Conservation (phyloP, 2,329 filamentous ascomycete genomes). For the Parascedosporium putredinis region DNA sequence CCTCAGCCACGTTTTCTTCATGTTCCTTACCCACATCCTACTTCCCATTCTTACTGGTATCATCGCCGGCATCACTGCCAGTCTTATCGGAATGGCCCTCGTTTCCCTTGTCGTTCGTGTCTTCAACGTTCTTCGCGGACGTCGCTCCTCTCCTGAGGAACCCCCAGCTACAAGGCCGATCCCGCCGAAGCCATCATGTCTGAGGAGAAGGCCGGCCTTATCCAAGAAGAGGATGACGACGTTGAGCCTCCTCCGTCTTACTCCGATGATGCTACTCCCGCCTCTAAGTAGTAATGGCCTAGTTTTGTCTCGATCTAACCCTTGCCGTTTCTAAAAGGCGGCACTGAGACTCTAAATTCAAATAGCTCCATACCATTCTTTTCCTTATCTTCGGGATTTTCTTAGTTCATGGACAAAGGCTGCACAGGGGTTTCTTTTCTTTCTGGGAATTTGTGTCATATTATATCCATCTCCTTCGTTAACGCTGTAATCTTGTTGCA, state of each 20-base stretch:
- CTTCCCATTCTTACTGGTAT: constrained; percentile 61
- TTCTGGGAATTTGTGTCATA: too few relatives aligned
- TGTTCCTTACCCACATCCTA: constrained; percentile 51
- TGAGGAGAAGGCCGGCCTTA: constrained; percentile 41
- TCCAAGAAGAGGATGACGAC: constrained; percentile 26
- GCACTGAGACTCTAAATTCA: too few relatives aligned
- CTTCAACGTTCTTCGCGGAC: constrained; percentile 21
- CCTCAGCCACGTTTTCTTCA: constrained; percentile 31
- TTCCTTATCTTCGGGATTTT: too few relatives aligned
- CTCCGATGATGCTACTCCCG: constrained; percentile 14
- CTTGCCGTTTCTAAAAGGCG: too few relatives aligned
- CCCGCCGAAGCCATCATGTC: constrained; percentile 24
- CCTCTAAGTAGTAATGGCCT: constrained; percentile 14
- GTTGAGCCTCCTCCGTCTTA: constrained; percentile 20
- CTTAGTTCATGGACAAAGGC: too few relatives aligned
- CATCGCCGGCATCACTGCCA: constrained; percentile 56
- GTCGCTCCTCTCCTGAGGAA: constrained; percentile 20
- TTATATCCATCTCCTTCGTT: too few relatives aligned
- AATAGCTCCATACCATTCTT: too few relatives aligned
- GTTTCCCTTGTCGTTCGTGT: constrained; percentile 43
- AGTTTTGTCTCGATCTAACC: too few relatives aligned
- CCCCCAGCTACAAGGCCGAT: constrained; percentile 24
- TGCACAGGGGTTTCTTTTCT: too few relatives aligned
- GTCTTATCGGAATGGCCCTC: constrained; percentile 49
- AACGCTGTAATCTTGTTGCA: too few relatives aligned